phyloP scores from a whole-genome alignment of 2,329 filamentous ascomycete genomes.

The Cladophialophora chaetospira region DNA sequence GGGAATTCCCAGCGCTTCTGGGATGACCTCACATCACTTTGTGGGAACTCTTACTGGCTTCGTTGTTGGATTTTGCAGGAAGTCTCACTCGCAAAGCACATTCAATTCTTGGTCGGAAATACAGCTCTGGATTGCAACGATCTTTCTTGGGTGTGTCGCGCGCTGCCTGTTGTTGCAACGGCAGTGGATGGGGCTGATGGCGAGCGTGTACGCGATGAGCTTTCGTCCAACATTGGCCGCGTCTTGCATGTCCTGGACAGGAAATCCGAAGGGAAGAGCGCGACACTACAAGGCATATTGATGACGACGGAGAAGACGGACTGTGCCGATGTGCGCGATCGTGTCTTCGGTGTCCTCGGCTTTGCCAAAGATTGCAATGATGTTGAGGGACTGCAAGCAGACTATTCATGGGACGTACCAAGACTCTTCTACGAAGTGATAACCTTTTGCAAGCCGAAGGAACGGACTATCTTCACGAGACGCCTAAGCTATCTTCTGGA shows the following conservation, averaged over 20 bases:
- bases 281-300: not conserved
- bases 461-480: not conserved
- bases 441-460: not conserved
- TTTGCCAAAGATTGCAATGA: not conserved
- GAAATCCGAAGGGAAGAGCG: not conserved
- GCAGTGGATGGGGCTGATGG: not conserved
- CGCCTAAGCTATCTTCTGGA: not conserved
- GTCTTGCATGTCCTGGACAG: not conserved
- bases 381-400: not conserved
- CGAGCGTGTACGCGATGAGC: not conserved
- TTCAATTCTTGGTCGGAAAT: not conserved
- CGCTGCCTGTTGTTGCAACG: not conserved
- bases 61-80: not conserved
- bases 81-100: not conserved
- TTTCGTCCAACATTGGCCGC: not conserved
- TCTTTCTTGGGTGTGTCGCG: not conserved
- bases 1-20: not conserved
- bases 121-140: not conserved
- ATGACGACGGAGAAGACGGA: not conserved
- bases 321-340: not conserved
- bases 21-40: not conserved
- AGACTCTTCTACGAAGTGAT: not conserved
- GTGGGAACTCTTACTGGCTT: not conserved
- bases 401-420: not conserved
- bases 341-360: not conserved